Conservation (phyloP, 2,329 filamentous ascomycete genomes). For the Aspergillus hortae region DNA sequence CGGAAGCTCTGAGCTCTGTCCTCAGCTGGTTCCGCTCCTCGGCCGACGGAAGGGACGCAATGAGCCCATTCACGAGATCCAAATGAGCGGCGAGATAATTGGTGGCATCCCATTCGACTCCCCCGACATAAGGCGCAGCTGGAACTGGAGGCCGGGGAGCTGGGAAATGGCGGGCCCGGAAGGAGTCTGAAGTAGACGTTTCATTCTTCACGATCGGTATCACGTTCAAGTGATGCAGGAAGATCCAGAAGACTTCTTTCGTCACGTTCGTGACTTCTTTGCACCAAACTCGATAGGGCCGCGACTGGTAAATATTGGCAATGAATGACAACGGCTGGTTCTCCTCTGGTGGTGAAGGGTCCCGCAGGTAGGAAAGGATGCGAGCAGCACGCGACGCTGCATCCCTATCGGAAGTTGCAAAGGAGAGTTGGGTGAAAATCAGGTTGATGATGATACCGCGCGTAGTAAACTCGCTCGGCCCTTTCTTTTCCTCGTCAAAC, state of each 20-base stretch:
- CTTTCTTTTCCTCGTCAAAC: constrained; percentile 97
- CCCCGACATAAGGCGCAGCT: constrained; percentile 91
- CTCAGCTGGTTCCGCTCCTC: constrained; percentile 74
- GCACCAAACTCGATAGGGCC: constrained; percentile 91
- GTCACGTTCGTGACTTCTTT: constrained; percentile 90
- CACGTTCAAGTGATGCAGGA: constrained; percentile 89
- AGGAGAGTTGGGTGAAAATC: constrained; percentile 81
- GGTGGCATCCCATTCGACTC: constrained; percentile 97
- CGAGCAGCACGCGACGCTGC: constrained; percentile 61
- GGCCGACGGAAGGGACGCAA: constrained; percentile 71
- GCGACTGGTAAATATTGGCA: constrained; percentile 77
- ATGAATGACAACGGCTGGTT: constrained; percentile 80
- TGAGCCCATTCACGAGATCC: constrained; percentile 85
- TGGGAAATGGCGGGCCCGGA: constrained; percentile 68
- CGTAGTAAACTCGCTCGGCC: constrained; percentile 93
- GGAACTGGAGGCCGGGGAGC: constrained; percentile 83
- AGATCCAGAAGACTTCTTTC: constrained; percentile 99
- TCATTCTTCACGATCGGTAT: constrained; percentile 52
- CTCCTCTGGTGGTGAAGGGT: constrained; percentile 72
- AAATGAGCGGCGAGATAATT: constrained; percentile 93
- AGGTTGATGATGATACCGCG: constrained; percentile 85
- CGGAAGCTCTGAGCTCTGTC: constrained; percentile 73
- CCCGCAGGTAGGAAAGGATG: constrained; percentile 76
- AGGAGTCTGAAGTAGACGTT: constrained; percentile 30
- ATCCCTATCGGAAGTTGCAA: constrained; percentile 60